phyloP scores from a whole-genome alignment of 2,329 filamentous ascomycete genomes.

The Fusarium stilboides region DNA sequence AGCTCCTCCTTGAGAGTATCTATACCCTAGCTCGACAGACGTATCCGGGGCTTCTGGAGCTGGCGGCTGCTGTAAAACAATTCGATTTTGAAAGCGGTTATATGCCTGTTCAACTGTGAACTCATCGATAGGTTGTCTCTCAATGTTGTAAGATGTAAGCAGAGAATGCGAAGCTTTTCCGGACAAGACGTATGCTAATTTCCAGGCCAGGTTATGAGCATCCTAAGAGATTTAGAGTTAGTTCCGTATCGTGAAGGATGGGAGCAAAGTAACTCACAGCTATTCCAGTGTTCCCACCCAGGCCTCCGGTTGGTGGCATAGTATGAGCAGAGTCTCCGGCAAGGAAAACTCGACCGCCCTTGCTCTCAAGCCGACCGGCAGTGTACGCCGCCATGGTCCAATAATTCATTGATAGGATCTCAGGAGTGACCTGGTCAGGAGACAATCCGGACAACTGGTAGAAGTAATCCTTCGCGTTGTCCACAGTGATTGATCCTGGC shows the following conservation, averaged over 20 bases:
- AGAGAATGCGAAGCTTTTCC: constrained; percentile 1
- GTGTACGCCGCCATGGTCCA: constrained; percentile 7
- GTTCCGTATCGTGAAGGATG: too few species aligned
- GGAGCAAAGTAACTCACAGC: neutral
- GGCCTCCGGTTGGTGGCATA: neutral
- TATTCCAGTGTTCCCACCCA: constrained; percentile 3
- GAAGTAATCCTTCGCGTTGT: constrained; percentile 1
- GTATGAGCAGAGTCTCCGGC: constrained; percentile 4
- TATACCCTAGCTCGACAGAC: neutral
- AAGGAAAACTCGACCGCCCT: neutral
- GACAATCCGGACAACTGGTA: neutral
- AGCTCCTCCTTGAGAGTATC: neutral
- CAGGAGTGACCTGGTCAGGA: neutral
- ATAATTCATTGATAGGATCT: neutral
- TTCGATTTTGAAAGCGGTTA: constrained; percentile 2
- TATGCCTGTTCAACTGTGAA: neutral
- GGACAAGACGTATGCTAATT: neutral
- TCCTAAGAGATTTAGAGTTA: neutral
- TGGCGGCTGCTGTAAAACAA: neutral
- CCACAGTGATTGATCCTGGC: neutral
- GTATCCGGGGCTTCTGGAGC: neutral
- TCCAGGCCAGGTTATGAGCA: constrained; percentile 4
- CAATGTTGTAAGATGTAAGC: constrained; percentile 5
- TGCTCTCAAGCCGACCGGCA: neutral
- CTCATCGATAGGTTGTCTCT: neutral